phyloP scores from a whole-genome alignment of 2,329 filamentous ascomycete species.

The Alternaria tenuissima region DNA sequence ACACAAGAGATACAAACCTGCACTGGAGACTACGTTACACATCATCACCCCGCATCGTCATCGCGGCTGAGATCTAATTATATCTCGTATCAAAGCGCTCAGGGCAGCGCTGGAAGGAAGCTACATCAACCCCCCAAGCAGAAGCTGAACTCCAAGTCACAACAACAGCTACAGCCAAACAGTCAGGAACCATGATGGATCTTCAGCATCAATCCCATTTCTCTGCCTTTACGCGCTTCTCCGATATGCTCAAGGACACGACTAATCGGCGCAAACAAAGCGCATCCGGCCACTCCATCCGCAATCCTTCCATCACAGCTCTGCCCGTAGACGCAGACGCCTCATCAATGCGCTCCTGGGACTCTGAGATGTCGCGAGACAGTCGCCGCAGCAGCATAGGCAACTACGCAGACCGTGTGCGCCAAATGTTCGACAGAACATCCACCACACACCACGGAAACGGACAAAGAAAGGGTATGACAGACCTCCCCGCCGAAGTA shows the following conservation, averaged over 20 bases:
- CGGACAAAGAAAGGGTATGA: slow-evolving; percentile 6
- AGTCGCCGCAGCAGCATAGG: slow-evolving; percentile 24
- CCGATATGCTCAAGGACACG: slow-evolving; percentile 24
- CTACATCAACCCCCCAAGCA: background rate
- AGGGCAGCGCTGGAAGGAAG: background rate
- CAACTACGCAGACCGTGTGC: slow-evolving; percentile 25
- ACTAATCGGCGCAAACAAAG: slow-evolving; percentile 22
- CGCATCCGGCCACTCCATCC: slow-evolving; percentile 1
- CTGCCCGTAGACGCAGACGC: slow-evolving; percentile 6
- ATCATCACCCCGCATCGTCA: slow-evolving; percentile 6
- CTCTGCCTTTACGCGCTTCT: slow-evolving; percentile 25
- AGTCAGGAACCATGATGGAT: slow-evolving; percentile 14
- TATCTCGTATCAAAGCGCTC: slow-evolving; percentile 1
- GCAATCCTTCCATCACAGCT: slow-evolving; percentile 9
- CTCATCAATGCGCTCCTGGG: slow-evolving; percentile 2
- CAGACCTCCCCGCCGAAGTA: slow-evolving; percentile 23
- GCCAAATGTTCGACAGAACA: slow-evolving; percentile 20
- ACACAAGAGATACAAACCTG: background rate
- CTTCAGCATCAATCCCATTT: slow-evolving; percentile 19
- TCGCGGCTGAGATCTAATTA: slow-evolving; percentile 12
- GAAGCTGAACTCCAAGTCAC: background rate
- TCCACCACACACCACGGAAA: background rate
- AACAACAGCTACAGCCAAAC: background rate
- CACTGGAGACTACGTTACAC: slow-evolving; percentile 6
- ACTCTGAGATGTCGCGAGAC: slow-evolving; percentile 7